These are phyloP conservation scores for Trichoderma oligosporum DNA, from an alignment of 2,329 filamentous ascomycete genomes.

Conservation along the genomic window DNA sequence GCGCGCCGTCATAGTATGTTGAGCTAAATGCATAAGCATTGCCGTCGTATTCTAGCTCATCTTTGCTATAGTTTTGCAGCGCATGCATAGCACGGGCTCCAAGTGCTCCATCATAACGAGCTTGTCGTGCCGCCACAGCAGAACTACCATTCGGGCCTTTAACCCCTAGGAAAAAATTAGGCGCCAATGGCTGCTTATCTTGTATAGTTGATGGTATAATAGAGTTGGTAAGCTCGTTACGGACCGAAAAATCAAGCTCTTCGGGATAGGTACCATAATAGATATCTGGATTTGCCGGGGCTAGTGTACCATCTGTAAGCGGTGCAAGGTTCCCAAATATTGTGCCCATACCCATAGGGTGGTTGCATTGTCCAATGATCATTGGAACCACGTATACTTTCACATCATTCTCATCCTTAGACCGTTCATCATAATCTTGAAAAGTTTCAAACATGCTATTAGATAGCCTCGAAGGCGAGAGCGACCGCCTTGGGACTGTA, in stretches of 20 bases:
- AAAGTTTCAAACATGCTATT: background rate
- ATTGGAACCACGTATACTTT: background rate
- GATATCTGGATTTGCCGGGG: constrained; percentile 32
- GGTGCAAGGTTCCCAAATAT: constrained; percentile 35
- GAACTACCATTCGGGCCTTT: constrained; percentile 35
- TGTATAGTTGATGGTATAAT: constrained; percentile 34
- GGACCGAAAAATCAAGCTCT: constrained; percentile 28
- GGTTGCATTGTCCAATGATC: background rate
- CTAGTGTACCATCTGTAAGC: constrained; percentile 35
- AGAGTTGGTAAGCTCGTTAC: constrained; percentile 25
- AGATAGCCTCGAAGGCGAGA: background rate
- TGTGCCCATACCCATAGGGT: background rate
- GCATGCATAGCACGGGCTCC: constrained; percentile 37
- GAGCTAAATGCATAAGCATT: constrained; percentile 38
- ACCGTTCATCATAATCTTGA: background rate
- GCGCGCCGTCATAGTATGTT: constrained; percentile 35
- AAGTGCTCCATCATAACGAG: constrained; percentile 36
- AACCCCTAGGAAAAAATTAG: constrained; percentile 42
- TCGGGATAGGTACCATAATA: constrained; percentile 34
- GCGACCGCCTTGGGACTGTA: background rate
- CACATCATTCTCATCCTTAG: background rate
- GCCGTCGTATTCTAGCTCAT: constrained; percentile 35
- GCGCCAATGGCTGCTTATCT: constrained; percentile 30
- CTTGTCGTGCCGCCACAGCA: constrained; percentile 34
- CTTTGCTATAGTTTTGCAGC: constrained; percentile 34